A percentile compares a stretch with the other conserved stretches of the same genome.
Evolutionary conservation across 768 basidiomycete genomes (phyloP).

Genomic region (Pulveroboletus sp.): DNA sequence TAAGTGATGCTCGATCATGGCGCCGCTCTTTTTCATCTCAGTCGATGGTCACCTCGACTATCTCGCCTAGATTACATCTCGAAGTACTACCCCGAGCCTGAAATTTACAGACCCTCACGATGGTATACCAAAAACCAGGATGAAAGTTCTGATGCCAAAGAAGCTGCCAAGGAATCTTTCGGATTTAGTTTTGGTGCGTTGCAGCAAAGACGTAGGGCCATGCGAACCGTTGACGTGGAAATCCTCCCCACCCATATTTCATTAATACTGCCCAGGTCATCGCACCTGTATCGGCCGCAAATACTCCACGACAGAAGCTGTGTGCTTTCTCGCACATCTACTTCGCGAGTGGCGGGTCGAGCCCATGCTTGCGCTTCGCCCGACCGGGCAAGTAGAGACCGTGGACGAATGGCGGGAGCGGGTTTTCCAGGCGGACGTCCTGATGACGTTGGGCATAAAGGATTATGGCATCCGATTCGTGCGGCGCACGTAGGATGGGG

Average conservation of each 20-base stretch:
- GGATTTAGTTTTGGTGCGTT: constrained; percentile 19
- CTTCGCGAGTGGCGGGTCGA: constrained; percentile 49
- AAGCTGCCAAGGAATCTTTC: constrained; percentile 3
- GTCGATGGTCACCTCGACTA: not conserved
- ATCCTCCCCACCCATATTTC: not conserved
- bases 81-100: constrained; percentile 32
- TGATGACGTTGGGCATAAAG: constrained; percentile 14
- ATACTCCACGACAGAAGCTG: constrained; percentile 48
- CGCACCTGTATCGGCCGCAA: constrained; percentile 49
- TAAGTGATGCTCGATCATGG: constrained; percentile 8
- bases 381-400: constrained; percentile 5
- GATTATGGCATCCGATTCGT: constrained; percentile 10
- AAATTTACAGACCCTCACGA: constrained; percentile 33
- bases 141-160: not conserved
- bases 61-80: constrained; percentile 31
- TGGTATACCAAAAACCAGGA: constrained; percentile 28
- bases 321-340: constrained; percentile 49
- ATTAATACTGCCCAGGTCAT: constrained; percentile 32
- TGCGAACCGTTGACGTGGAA: not conserved
- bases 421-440: constrained; percentile 11
- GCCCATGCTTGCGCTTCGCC: constrained; percentile 30
- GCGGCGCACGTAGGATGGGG: constrained; percentile 2
- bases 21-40: not conserved
- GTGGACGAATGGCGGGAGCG: constrained; percentile 14
- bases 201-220: not conserved